Conservation (phyloP, 2,329 filamentous ascomycete genomes). For the Samsoniella hepiali region DNA sequence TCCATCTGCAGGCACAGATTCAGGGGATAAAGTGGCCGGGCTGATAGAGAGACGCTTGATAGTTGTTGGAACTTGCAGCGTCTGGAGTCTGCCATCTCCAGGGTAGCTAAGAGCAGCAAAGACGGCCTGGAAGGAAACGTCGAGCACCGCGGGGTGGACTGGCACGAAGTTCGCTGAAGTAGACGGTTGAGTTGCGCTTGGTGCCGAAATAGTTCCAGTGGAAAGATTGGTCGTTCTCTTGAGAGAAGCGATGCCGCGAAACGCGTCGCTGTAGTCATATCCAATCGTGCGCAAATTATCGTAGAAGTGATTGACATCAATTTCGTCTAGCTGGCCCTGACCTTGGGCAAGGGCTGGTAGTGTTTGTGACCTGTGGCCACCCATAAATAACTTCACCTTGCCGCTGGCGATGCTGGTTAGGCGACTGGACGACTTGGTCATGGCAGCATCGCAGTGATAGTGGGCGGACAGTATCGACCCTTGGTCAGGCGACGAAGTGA, state of each 20-base stretch:
- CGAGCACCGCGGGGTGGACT: constrained; percentile 35
- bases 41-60: constrained; percentile 23
- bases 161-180: constrained; percentile 15
- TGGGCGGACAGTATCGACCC: neutral
- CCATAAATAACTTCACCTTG: constrained; percentile 3
- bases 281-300: constrained; percentile 21
- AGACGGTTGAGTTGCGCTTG: neutral
- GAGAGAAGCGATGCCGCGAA: constrained; percentile 21
- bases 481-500: neutral
- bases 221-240: constrained; percentile 5
- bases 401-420: constrained; percentile 14
- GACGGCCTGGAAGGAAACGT: constrained; percentile 34
- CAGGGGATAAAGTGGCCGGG: neutral
- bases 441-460: constrained; percentile 1
- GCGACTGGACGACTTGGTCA: neutral
- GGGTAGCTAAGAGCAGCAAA: constrained; percentile 33
- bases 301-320: constrained; percentile 24
- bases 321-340: neutral
- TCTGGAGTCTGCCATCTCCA: constrained; percentile 31
- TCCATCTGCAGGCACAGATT: too few species aligned
- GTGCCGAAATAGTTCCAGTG: constrained; percentile 17
- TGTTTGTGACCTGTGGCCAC: neutral
- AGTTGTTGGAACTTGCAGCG: constrained; percentile 30
- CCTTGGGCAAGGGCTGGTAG: neutral
- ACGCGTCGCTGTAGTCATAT: constrained; percentile 23